These are phyloP conservation scores for Mycosphaerelloides madeirae DNA, from an alignment of 2,329 filamentous ascomycete species.

Conservation along the genomic window DNA sequence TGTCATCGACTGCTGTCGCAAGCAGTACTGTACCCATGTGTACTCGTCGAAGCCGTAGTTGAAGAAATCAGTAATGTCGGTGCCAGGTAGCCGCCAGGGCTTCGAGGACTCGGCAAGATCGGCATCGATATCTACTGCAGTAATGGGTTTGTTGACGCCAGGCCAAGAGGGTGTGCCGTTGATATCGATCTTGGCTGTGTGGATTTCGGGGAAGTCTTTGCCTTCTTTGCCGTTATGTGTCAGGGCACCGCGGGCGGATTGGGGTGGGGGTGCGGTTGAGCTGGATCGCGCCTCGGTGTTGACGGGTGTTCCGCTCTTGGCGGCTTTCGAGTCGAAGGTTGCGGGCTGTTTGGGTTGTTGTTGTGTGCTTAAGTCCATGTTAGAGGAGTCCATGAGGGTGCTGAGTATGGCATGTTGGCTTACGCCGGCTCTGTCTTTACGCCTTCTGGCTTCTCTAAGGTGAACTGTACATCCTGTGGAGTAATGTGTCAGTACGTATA, in stretches of 20 bases:
- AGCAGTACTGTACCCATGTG: constrained; percentile 90
- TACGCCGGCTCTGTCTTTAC: constrained; percentile 24
- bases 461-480: constrained; percentile 49
- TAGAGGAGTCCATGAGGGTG: background rate
- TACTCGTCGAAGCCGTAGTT: constrained; percentile 99
- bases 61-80: constrained; percentile 95
- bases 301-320: constrained; percentile 13
- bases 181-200: constrained; percentile 78
- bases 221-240: constrained; percentile 48
- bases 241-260: constrained; percentile 32
- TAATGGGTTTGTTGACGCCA: constrained; percentile 68
- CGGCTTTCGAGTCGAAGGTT: constrained; percentile 11
- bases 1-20: constrained; percentile 77
- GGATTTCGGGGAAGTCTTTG: constrained; percentile 61
- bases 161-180: constrained; percentile 72
- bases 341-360: constrained; percentile 13
- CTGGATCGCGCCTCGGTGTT: constrained; percentile 16
- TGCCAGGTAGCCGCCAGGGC: constrained; percentile 90
- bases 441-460: constrained; percentile 44
- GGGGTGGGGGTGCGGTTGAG: constrained; percentile 15
- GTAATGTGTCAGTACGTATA: constrained; percentile 6
- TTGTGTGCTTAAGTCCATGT: constrained; percentile 8
- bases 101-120: constrained; percentile 67
- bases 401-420: constrained; percentile 1
- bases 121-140: constrained; percentile 48